Conservation (phyloP, 2,329 filamentous ascomycete genomes). For the Microascus cirrosus region DNA sequence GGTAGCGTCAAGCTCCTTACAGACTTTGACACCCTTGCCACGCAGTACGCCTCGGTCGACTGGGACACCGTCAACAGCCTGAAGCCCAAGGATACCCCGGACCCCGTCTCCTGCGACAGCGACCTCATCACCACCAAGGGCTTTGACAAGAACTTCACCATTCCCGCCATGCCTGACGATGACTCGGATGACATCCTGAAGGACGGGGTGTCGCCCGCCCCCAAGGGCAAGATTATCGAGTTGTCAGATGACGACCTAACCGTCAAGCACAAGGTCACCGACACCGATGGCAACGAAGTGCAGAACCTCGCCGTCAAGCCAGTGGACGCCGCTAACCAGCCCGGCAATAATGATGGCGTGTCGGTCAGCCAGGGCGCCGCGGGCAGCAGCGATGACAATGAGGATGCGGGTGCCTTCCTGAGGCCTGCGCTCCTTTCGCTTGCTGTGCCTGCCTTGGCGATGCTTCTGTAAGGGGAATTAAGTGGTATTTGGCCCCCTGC, state of each 20-base stretch:
- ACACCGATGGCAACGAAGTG: constrained; percentile 27
- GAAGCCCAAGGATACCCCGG: constrained; percentile 40
- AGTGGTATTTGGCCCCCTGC: background rate
- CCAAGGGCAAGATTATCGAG: constrained; percentile 55
- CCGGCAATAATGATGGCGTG: constrained; percentile 27
- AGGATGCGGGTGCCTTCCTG: constrained; percentile 7
- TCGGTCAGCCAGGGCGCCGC: constrained; percentile 4
- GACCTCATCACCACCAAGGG: constrained; percentile 54
- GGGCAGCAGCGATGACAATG: background rate
- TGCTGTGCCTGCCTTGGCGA: constrained; percentile 8
- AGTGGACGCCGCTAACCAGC: constrained; percentile 32
- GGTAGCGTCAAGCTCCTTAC: constrained; percentile 44
- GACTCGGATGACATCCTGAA: constrained; percentile 64
- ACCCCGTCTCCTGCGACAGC: constrained; percentile 51
- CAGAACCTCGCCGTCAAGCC: constrained; percentile 33
- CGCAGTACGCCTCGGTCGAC: constrained; percentile 66
- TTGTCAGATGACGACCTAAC: constrained; percentile 46
- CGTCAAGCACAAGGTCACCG: constrained; percentile 33
- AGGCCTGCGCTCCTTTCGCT: constrained; percentile 7
- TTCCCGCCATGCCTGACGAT: constrained; percentile 52
- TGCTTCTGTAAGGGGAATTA: constrained; percentile 5
- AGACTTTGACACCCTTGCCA: constrained; percentile 65
- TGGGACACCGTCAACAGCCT: constrained; percentile 53
- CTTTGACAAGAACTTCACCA: constrained; percentile 71
- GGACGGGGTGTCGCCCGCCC: constrained; percentile 57